phyloP scores from a whole-genome alignment of 1,284 basidiomycete species.

The Cystobasidium sp. region DNA sequence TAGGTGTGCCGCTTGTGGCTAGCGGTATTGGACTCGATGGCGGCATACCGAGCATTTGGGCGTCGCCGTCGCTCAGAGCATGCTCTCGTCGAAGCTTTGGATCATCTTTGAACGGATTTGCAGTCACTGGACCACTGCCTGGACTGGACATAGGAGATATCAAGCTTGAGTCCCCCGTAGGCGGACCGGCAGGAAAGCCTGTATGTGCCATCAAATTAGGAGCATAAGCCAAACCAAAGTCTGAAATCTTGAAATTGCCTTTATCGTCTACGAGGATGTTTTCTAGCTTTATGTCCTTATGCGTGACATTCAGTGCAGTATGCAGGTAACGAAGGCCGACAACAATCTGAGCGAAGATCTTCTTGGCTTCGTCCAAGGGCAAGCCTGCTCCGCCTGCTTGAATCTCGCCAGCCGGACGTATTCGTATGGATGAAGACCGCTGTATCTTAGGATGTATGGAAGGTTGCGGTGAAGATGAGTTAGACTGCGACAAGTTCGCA shows the following conservation, averaged over 20 bases:
- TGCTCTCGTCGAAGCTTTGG: conserved; percentile 26
- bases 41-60: not conserved
- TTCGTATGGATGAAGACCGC: conserved; percentile 17
- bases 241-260: conserved; percentile 76
- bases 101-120: conserved; percentile 33
- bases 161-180: conserved; percentile 56
- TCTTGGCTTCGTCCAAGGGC: conserved; percentile 65
- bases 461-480: not conserved
- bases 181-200: not conserved
- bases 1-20: conserved; percentile 8
- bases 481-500: not conserved
- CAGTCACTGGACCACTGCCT: conserved; percentile 11
- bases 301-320: conserved; percentile 74
- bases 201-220: conserved; percentile 53
- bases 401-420: conserved; percentile 6
- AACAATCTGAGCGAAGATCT: conserved; percentile 88
- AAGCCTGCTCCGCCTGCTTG: conserved; percentile 42
- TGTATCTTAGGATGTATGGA: not conserved
- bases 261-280: conserved; percentile 89
- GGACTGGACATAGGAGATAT: conserved; percentile 46
- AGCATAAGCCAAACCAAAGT: conserved; percentile 74
- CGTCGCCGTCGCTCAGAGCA: conserved; percentile 37
- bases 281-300: conserved; percentile 94
- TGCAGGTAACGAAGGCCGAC: conserved; percentile 85
- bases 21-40: conserved; percentile 57